Percentiles rank a stretch among this genome's conserved stretches.
phyloP scores from a whole-genome alignment of 2,329 filamentous ascomycete species.

The Penicillium carneum region DNA sequence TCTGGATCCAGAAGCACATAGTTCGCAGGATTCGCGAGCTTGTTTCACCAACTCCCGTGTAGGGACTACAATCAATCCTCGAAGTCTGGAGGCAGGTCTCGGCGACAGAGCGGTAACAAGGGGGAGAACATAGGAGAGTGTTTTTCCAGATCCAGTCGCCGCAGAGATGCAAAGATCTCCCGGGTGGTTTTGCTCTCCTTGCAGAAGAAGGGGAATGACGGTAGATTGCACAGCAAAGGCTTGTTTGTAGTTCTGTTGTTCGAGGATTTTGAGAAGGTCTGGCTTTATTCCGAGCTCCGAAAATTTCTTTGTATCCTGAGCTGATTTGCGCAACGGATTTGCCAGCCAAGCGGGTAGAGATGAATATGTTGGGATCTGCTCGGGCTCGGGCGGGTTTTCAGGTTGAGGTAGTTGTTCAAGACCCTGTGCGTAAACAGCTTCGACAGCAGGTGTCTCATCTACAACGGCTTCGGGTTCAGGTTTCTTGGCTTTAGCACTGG shows the following conservation, averaged over 20 bases:
- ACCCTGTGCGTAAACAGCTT: slow-evolving; percentile 57
- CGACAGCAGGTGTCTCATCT: slow-evolving; percentile 30
- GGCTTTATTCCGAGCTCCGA: slow-evolving; percentile 67
- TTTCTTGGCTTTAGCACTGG: slow-evolving; percentile 28
- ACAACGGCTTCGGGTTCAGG: slow-evolving; percentile 20
- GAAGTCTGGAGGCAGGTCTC: slow-evolving; percentile 69
- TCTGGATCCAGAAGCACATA: slow-evolving; percentile 73
- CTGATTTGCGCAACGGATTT: slow-evolving; percentile 72
- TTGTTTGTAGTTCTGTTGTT: slow-evolving; percentile 71
- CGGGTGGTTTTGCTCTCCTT: slow-evolving; percentile 64
- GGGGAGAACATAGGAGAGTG: slow-evolving; percentile 86
- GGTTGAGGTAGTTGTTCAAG: slow-evolving; percentile 82
- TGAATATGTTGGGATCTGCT: slow-evolving; percentile 72
- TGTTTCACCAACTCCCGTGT: slow-evolving; percentile 90
- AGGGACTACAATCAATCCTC: slow-evolving; percentile 84
- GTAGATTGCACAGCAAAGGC: slow-evolving; percentile 82
- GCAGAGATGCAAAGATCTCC: slow-evolving; percentile 90
- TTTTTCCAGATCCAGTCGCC: slow-evolving; percentile 94
- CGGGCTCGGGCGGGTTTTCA: slow-evolving; percentile 62
- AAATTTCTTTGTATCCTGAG: slow-evolving; percentile 68
- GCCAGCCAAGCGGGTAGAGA: slow-evolving; percentile 83
- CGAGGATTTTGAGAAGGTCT: slow-evolving; percentile 68
- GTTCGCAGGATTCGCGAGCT: slow-evolving; percentile 77
- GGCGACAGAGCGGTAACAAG: slow-evolving; percentile 78
- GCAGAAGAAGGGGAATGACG: slow-evolving; percentile 79